Base-by-base conservation (phyloP, 1,139 yeast genomes). In the Blastobotrys persicus region DNA sequence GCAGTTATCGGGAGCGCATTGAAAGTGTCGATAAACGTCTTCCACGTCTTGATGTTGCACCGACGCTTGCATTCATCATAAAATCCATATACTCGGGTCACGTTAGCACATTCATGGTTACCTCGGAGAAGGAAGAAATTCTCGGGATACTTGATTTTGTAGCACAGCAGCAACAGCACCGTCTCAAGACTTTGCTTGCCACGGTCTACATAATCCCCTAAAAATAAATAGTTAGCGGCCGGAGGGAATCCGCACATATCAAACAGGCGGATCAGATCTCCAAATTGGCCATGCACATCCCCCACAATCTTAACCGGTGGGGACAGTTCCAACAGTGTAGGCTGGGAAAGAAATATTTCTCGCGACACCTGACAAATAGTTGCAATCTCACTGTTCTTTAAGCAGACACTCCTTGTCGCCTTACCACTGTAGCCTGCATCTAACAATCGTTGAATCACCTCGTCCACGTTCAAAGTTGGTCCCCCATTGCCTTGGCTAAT, bases 191-290 rank as follows among this genome's bases (percentile, higher is more conserved):
- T 83, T 68, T 92, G 97, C 68, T 91, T 89, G 42, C 98, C 98
- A 57, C 98, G 78, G 70, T 92, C 98, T 44, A 92, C 98, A 66
- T 92, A 92, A 68, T 92, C 98, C 13, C 98, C 98, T 49, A 92
- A 69, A 60, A 92, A 91, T 55, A 92, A 73, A 69, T 89, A 92
- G 67, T 92, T 92, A 16, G 96, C 81, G 55, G 87, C 81, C 2
- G 98, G 98, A n/a, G 98, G 98, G 70, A 88, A 92, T 18, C 98
- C 98, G 73, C 98, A 91, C 72, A 88, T 88, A 45, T 95, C 89
- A 68, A 92, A 92, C 59, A 92, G 78, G 57, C 98, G 79, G 56
- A 92, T 83, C 59, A 92, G 73, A 69, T 92, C 98, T 47, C 89
- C 87, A 68, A 84, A 92, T 67, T 92, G 98, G 16, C 98, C 98